A percentile compares a stretch with the other conserved stretches of the same genome.
phyloP scores from a whole-genome alignment of 768 basidiomycete species.

The Panaeolus papilionaceus region DNA sequence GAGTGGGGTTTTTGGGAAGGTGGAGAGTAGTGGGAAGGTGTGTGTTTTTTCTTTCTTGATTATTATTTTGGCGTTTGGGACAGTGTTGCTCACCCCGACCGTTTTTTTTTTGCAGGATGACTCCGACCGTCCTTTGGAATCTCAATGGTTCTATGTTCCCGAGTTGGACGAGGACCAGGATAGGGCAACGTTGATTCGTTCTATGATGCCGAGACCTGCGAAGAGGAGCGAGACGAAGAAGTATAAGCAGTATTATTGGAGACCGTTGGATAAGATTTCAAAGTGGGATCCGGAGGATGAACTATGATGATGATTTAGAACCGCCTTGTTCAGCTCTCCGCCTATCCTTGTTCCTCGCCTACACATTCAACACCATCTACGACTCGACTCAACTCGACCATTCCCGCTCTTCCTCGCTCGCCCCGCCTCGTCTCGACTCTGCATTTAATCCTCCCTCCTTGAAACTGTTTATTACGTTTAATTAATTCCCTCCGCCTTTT shows the following conservation, averaged over 20 bases:
- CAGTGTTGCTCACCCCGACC: constrained; percentile 8
- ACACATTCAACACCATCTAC: neutral
- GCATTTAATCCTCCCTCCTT: neutral
- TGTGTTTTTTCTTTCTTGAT: constrained; percentile 29
- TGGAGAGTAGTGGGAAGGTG: constrained; percentile 69
- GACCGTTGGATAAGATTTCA: constrained; percentile 72
- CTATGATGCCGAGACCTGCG: constrained; percentile 77
- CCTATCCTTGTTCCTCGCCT: no score
- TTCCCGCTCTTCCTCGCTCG: neutral
- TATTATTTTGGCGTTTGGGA: constrained; percentile 13
- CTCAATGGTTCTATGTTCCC: constrained; percentile 80
- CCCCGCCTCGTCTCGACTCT: no score
- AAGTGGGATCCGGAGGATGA: constrained; percentile 80
- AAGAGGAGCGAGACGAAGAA: constrained; percentile 83
- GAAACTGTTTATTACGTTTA: neutral
- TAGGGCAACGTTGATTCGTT: constrained; percentile 67
- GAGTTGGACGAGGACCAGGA: constrained; percentile 75
- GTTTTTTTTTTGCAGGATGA: constrained; percentile 46
- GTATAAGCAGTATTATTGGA: constrained; percentile 87
- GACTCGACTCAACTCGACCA: neutral
- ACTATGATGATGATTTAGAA: constrained; percentile 38
- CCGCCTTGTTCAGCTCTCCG: no score
- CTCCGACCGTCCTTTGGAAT: constrained; percentile 56
- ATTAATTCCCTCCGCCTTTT: neutral
- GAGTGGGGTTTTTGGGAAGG: constrained; percentile 74